A percentile compares a stretch with the other conserved stretches of the same genome.
phyloP scores from a whole-genome alignment of 2,329 filamentous ascomycete genomes.

The Venturia carpophila region DNA sequence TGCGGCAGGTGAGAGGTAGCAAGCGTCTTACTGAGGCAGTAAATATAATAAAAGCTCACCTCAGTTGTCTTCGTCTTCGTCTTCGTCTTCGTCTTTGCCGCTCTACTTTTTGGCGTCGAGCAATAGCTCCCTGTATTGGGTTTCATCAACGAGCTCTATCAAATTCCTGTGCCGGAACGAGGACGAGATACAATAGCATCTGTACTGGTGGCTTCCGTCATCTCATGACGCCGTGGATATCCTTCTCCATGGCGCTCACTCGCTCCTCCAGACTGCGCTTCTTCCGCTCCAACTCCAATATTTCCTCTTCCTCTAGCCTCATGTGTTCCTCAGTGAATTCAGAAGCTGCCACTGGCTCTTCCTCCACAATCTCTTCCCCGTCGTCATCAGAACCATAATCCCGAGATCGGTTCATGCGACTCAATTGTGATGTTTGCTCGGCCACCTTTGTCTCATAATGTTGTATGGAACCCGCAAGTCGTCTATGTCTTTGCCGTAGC shows the following conservation, averaged over 20 bases:
- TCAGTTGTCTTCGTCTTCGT: too few relatives aligned
- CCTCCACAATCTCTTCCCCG: constrained; percentile 40
- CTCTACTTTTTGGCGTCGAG: too few relatives aligned
- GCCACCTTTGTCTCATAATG: constrained; percentile 76
- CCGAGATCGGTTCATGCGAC: constrained; percentile 57
- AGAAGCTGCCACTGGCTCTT: constrained; percentile 30
- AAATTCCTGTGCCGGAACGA: too few relatives aligned
- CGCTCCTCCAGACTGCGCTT: constrained; percentile 55
- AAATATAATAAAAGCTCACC: too few relatives aligned
- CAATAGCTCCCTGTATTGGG: too few relatives aligned
- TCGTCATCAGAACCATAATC: constrained; percentile 45
- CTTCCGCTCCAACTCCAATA: constrained; percentile 54
- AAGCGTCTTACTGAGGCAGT: too few relatives aligned
- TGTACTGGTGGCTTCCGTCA: background rate
- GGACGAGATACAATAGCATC: background rate
- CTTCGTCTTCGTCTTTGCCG: too few relatives aligned
- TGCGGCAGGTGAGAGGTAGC: too few relatives aligned
- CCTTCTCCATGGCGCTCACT: constrained; percentile 60
- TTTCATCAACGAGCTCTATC: too few relatives aligned
- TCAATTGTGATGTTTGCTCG: constrained; percentile 66
- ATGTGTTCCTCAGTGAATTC: constrained; percentile 60
- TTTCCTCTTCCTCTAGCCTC: constrained; percentile 60
- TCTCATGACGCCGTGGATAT: constrained; percentile 39
- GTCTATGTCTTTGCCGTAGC: constrained; percentile 62
- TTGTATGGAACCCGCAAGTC: constrained; percentile 64